phyloP scores from a whole-genome alignment of 2,329 filamentous ascomycete species.

The Ophiocordyceps australis region DNA sequence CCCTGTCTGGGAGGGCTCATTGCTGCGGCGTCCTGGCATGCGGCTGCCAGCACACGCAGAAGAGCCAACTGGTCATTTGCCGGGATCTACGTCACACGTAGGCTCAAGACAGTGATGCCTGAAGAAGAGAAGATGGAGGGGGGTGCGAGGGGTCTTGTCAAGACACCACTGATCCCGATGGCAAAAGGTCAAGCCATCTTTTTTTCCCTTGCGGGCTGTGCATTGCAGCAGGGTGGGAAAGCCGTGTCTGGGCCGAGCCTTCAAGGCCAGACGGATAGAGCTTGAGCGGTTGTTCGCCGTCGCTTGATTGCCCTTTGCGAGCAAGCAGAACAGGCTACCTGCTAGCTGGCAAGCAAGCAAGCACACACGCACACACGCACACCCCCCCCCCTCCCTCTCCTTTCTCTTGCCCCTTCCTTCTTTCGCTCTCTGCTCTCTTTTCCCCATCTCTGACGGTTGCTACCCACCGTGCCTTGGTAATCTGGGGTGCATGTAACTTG shows the following conservation, averaged over 20 bases:
- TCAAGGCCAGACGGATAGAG: neutral
- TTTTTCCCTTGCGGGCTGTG: neutral
- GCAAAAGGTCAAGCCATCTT: neutral
- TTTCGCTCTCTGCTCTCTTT: too few relatives aligned
- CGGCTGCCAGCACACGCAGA: neutral
- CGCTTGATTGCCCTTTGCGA: conserved; percentile 2
- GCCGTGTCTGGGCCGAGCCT: neutral
- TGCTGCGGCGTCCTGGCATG: too few relatives aligned
- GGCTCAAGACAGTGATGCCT: neutral
- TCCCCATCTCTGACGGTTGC: conserved; percentile 4
- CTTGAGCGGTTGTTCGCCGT: neutral
- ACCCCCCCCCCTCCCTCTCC: too few relatives aligned
- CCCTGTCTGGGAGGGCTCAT: too few relatives aligned
- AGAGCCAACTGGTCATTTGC: neutral
- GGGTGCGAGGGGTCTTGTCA: conserved; percentile 1
- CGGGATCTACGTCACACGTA: conserved; percentile 1
- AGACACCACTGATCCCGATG: conserved; percentile 1
- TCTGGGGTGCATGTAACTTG: conserved; percentile 3
- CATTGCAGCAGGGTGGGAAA: conserved; percentile 1
- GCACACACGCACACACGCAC: too few relatives aligned
- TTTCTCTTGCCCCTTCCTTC: too few relatives aligned
- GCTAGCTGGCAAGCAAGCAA: conserved; percentile 1
- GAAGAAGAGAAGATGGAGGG: neutral
- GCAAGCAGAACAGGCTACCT: conserved; percentile 3
- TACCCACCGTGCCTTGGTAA: conserved; percentile 2